These are phyloP conservation scores for Phialophora verrucosa DNA, from an alignment of 2,329 filamentous ascomycete genomes.

Conservation along the genomic window DNA sequence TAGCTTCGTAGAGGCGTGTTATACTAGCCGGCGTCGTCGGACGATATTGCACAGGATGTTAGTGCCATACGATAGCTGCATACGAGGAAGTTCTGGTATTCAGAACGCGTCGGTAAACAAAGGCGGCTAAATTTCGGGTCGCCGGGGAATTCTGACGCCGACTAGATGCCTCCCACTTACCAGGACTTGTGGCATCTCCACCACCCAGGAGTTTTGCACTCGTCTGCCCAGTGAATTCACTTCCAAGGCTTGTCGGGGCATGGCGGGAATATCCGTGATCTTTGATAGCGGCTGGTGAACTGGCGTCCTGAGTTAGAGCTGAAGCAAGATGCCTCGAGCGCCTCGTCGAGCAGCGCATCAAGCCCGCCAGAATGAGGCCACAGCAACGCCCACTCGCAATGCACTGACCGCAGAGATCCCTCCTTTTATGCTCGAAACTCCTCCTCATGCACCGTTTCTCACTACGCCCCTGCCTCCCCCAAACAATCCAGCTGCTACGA, in stretches of 20 bases:
- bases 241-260: background rate
- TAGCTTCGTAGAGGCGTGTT: no score
- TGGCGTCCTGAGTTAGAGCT: background rate
- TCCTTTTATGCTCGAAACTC: constrained; percentile 42
- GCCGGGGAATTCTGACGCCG: no score
- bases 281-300: constrained; percentile 20
- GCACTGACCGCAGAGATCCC: constrained; percentile 41
- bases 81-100: no score
- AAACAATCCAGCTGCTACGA: constrained; percentile 33
- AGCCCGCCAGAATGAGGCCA: constrained; percentile 25
- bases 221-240: background rate
- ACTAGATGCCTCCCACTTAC: background rate
- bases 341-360: constrained; percentile 35
- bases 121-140: background rate
- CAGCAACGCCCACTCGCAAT: constrained; percentile 40
- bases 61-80: no score
- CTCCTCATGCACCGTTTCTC: constrained; percentile 40
- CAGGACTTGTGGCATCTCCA: background rate
- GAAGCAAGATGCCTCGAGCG: constrained; percentile 37
- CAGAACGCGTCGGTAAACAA: background rate
- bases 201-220: background rate
- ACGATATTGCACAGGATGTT: no score
- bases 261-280: constrained; percentile 1
- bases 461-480: constrained; percentile 37
- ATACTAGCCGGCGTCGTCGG: no score